These are phyloP conservation scores for Mycena leptocephala DNA, from an alignment of 768 basidiomycete genomes.

Conservation along the genomic window DNA sequence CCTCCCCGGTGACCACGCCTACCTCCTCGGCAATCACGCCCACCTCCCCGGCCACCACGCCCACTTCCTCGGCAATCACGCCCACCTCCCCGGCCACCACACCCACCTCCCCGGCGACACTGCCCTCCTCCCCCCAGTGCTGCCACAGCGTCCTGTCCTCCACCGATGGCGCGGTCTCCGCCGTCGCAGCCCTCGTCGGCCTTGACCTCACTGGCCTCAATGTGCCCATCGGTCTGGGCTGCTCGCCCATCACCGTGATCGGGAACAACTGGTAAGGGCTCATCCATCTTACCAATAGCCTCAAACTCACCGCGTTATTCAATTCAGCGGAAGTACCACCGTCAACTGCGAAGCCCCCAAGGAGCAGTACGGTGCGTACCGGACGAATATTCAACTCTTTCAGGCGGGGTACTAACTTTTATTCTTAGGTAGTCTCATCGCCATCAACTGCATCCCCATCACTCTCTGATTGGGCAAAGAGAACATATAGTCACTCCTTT, in stretches of 20 bases:
- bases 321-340: conserved; percentile 7
- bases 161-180: neutral
- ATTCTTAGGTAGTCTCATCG: conserved; percentile 1
- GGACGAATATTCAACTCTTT: neutral
- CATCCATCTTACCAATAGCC: neutral
- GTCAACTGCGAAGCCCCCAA: conserved; percentile 1
- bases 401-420: neutral
- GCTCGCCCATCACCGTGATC: conserved; percentile 1
- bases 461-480: conserved; percentile 6
- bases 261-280: neutral
- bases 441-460: conserved; percentile 3
- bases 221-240: conserved; percentile 3
- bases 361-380: neutral
- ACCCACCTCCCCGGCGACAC: neutral
- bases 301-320: neutral
- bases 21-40: too few relatives aligned
- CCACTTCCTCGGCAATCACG: neutral
- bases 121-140: neutral
- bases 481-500: conserved; percentile 2
- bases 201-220: neutral
- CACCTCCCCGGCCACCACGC: neutral
- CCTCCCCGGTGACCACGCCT: neutral
- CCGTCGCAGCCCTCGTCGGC: neutral
- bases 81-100: neutral
- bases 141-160: neutral